Evolutionary conservation across 805 yeast genomes (phyloP), one percentile per base, ranked within the genome.

Genomic region (Babjeviella inositovora): DNA sequence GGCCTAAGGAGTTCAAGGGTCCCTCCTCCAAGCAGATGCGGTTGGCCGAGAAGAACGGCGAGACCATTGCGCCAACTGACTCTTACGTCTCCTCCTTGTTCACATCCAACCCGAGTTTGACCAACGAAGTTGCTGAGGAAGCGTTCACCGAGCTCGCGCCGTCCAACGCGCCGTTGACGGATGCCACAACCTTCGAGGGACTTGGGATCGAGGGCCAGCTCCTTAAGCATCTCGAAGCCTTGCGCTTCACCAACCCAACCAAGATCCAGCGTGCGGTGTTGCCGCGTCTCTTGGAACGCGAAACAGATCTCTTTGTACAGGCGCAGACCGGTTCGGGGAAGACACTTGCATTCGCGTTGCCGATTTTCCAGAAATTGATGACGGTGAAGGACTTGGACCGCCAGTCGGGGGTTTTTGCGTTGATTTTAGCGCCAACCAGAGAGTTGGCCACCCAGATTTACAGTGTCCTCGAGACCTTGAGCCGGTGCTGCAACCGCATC

Each of bases 251-350:
- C 19, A 53, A 65, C 13, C 98, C 99, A 2, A 92, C 98, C 0
- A 70, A 68, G 34, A 81, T 90, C 33, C 99, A 90, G 48, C 62
- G 81, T 32, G 50, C 75, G 5, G 90, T 77, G 0, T 54, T 84
- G 7, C 94, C 97, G 11, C 54, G 57, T 24, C 43, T 70, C 14
- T 34, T 65, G 5, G 35, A 41, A 6, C 33, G 58, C 20, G 50
- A 60, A 11, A 47, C 55, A 15, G 98, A 90, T 47, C 51, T 84
- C 26, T 77, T 90, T 34, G 77, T 90, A 22, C 92, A 84, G 41
- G 95, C 99, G 0, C 96, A 92, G 48, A 90, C 99, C 0, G 99
- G 99, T 25, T 85, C 97, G 0, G 99, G 99, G 47, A 90, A 90
- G 47, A 90, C 99, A 0, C 49, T 90, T 26, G 73, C 97, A 0